Evolutionary conservation across 805 yeast species (phyloP).

Genomic region (Lipomyces yamanashiensis): DNA sequence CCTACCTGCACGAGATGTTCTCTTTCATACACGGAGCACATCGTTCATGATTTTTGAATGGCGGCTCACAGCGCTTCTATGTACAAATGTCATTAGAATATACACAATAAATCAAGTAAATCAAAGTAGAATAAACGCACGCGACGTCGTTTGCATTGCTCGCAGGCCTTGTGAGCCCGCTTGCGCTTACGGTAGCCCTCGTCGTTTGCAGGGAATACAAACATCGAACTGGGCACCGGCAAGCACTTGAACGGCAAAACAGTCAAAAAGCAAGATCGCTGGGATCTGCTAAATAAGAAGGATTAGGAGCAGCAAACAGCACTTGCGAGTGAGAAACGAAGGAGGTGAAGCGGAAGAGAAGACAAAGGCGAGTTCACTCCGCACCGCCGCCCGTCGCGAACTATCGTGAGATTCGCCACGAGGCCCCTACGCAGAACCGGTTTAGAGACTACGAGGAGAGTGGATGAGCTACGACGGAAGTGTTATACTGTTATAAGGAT

Average conservation of each 20-base stretch:
- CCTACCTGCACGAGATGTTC: constrained; percentile 41
- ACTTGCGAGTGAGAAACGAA: not conserved
- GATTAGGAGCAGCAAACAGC: not conserved
- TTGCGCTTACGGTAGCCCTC: constrained; percentile 50
- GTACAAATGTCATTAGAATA: too few relatives aligned
- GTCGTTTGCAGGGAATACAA: constrained; percentile 53
- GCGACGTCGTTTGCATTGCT: constrained; percentile 49
- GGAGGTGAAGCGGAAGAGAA: not conserved
- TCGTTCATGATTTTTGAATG: constrained; percentile 38
- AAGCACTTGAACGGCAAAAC: not conserved
- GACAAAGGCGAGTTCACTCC: not conserved
- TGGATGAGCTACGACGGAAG: too few relatives aligned
- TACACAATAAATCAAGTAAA: not conserved
- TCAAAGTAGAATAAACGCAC: constrained; percentile 27
- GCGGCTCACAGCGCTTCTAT: constrained; percentile 45
- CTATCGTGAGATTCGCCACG: constrained; percentile 12
- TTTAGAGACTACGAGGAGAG: too few relatives aligned
- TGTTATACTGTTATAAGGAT: too few relatives aligned
- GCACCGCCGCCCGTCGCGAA: constrained; percentile 14
- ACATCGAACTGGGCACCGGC: constrained; percentile 39
- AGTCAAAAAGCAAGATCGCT: not conserved
- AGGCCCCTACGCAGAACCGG: not conserved
- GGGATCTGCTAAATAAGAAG: not conserved
- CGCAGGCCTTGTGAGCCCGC: constrained; percentile 51
- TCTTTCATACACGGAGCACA: constrained; percentile 46